Conservation (phyloP, 495 filamentous ascomycete species). For the Penicillium bialowiezense region DNA sequence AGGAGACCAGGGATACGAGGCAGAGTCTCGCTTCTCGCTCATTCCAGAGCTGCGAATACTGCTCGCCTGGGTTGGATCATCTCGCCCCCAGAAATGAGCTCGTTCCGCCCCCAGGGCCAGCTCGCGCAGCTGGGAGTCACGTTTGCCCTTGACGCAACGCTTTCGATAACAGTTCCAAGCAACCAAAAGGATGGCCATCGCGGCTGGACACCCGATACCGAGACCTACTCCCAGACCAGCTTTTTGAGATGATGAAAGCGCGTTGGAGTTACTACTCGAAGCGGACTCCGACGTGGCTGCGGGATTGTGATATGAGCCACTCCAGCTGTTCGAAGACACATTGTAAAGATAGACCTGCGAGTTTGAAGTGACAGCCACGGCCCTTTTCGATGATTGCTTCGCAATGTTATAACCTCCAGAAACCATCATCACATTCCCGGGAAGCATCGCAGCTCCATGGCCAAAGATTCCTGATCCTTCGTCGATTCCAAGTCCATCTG, state of each 20-base stretch:
- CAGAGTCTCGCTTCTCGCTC: slow-evolving; percentile 20
- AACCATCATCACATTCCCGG: slow-evolving; percentile 87
- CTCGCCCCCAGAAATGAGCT: slow-evolving; percentile 38
- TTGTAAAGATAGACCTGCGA: slow-evolving; percentile 69
- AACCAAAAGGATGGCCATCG: slow-evolving; percentile 47
- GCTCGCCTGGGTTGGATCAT: slow-evolving; percentile 34
- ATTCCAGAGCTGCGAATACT: slow-evolving; percentile 34
- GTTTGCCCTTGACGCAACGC: slow-evolving; percentile 40
- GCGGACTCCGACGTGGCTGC: slow-evolving; percentile 3
- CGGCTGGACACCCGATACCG: slow-evolving; percentile 59
- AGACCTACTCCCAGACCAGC: slow-evolving; percentile 73
- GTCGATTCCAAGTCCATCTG: slow-evolving; percentile 33
- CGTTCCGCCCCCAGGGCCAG: slow-evolving; percentile 50
- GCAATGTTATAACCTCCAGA: slow-evolving; percentile 76
- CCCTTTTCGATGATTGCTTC: slow-evolving; percentile 40
- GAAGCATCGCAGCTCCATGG: slow-evolving; percentile 79
- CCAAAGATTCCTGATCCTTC: slow-evolving; percentile 70
- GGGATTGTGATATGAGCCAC: slow-evolving; percentile 64
- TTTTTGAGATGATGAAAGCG: slow-evolving; percentile 45
- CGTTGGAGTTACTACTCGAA: not conserved
- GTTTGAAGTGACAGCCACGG: slow-evolving; percentile 33
- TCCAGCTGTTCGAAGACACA: slow-evolving; percentile 70
- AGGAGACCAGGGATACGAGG: slow-evolving; percentile 37
- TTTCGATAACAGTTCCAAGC: slow-evolving; percentile 59
- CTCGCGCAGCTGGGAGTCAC: slow-evolving; percentile 53